phyloP scores from a whole-genome alignment of 345 rosid genomes.

The Hibiscus syriacus region DNA sequence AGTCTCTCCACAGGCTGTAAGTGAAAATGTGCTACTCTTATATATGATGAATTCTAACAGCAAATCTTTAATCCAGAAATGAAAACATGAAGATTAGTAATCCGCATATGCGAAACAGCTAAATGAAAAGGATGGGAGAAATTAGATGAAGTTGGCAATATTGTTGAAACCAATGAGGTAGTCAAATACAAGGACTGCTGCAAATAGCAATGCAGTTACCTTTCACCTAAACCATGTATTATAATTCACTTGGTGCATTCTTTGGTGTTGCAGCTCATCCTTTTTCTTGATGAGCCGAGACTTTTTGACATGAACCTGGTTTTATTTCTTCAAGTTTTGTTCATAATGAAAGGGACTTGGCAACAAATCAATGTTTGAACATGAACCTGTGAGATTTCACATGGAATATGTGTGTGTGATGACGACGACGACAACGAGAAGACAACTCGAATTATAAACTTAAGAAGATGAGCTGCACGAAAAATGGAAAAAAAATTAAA shows the following conservation, averaged over 20 bases:
- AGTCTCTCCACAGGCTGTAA: background rate
- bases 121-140: background rate
- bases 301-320: background rate
- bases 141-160: background rate
- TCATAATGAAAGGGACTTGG: background rate
- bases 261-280: background rate
- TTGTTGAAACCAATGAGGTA: background rate
- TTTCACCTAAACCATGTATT: background rate
- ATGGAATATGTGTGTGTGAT: background rate
- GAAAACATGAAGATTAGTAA: background rate
- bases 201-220: background rate
- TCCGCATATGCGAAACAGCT: background rate
- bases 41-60: background rate
- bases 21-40: background rate
- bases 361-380: background rate
- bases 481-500: no score
- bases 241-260: background rate
- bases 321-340: slow-evolving; percentile 2
- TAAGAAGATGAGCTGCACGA: no score
- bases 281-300: background rate
- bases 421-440: background rate
- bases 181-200: background rate
- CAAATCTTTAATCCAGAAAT: background rate
- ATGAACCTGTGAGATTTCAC: background rate
- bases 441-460: background rate